A percentile compares a stretch with the other conserved stretches of the same genome.
These are phyloP conservation scores for Fusarium staphyleae DNA, from an alignment of 2,329 filamentous ascomycete genomes.

Conservation along the genomic window DNA sequence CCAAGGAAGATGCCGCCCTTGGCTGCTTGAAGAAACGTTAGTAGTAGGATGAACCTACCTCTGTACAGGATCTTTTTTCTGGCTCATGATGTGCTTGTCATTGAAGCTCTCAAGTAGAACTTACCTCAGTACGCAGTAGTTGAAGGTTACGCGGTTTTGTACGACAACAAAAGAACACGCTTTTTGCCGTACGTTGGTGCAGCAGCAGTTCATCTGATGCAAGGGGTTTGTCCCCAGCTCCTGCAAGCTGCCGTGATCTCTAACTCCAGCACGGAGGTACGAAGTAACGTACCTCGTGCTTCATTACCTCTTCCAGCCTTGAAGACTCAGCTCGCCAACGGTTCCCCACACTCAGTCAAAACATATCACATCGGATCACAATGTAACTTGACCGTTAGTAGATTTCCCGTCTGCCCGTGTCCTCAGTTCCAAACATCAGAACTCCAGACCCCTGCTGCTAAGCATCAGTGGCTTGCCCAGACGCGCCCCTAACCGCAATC, in stretches of 20 bases:
- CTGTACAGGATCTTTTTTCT: too few relatives aligned
- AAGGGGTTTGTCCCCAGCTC: background rate
- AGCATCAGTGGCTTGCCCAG: conserved; percentile 7
- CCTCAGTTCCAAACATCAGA: background rate
- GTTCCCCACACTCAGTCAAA: conserved; percentile 13
- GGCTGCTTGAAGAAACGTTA: too few relatives aligned
- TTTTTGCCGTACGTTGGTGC: too few relatives aligned
- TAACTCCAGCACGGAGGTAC: background rate
- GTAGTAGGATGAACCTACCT: too few relatives aligned
- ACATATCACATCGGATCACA: background rate
- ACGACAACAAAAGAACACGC: too few relatives aligned
- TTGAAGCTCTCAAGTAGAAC: too few relatives aligned
- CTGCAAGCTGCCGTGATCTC: too few relatives aligned
- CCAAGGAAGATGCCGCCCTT: background rate
- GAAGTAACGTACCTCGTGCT: conserved; percentile 9
- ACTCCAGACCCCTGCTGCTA: background rate
- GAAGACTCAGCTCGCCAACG: background rate
- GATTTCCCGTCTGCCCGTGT: too few relatives aligned
- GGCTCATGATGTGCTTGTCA: too few relatives aligned
- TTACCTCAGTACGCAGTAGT: too few relatives aligned
- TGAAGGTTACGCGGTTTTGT: too few relatives aligned
- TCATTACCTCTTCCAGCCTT: conserved; percentile 20
- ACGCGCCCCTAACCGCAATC: conserved; percentile 12
- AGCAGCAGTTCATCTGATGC: too few relatives aligned
- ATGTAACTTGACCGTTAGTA: background rate